Percentiles rank a stretch among this genome's conserved stretches.
Conservation (phyloP, 2,329 filamentous ascomycete genomes). For the Arachnomyces sp. region DNA sequence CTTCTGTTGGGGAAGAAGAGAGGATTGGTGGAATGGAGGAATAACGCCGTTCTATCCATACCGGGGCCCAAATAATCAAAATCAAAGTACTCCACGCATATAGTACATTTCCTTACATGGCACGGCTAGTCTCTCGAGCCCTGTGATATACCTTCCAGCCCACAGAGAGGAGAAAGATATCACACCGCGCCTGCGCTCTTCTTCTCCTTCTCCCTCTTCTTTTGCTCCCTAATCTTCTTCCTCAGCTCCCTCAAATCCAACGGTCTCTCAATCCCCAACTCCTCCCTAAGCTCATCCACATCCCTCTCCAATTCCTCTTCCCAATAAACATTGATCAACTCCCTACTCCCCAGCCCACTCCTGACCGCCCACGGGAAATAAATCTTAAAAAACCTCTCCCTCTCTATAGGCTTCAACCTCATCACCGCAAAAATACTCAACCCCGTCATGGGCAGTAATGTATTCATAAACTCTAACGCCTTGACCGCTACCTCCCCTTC, state of each 20-base stretch:
- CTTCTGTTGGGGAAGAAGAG: no score
- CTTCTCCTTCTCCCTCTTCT: constrained; percentile 53
- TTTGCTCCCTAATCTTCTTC: constrained; percentile 59
- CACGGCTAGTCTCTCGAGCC: no score
- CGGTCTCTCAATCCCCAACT: constrained; percentile 78
- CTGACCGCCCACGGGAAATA: constrained; percentile 82
- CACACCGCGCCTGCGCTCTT: constrained; percentile 4
- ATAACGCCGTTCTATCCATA: no score
- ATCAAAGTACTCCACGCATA: no score
- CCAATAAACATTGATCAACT: constrained; percentile 96
- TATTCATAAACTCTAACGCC: constrained; percentile 95
- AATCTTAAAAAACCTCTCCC: constrained; percentile 53
- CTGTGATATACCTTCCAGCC: no score
- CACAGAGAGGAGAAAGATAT: neutral
- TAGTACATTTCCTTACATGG: no score
- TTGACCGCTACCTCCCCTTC: constrained; percentile 98
- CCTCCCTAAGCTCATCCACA: constrained; percentile 62
- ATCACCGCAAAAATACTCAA: constrained; percentile 67
- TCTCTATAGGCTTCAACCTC: constrained; percentile 55
- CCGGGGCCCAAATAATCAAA: no score
- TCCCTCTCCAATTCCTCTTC: constrained; percentile 85
- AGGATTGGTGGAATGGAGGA: no score
- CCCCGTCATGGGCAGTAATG: constrained; percentile 87
- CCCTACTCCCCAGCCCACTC: constrained; percentile 67
- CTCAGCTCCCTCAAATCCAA: constrained; percentile 76